Conservation (phyloP, 805 yeast genomes). For the Saccharomycopsis sp. region DNA sequence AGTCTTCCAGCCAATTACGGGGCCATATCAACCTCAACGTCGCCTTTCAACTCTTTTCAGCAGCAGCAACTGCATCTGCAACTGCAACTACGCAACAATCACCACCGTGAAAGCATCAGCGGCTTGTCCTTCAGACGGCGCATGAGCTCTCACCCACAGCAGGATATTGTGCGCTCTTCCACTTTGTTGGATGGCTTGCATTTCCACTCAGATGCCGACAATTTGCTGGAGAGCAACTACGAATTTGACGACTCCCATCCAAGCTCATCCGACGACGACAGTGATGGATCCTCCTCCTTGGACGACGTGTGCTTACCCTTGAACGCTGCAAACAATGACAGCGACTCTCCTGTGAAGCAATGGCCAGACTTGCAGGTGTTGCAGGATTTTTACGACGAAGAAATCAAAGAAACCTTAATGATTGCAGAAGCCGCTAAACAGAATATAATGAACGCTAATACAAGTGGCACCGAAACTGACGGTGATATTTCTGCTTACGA, state of each 20-base stretch:
- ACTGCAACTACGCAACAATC: no score
- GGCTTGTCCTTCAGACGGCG: no score
- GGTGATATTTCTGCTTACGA: slow-evolving; percentile 12
- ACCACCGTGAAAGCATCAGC: no score
- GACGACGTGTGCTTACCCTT: slow-evolving; percentile 91
- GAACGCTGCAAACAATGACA: slow-evolving; percentile 43
- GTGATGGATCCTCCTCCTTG: slow-evolving; percentile 53
- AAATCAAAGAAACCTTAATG: slow-evolving; percentile 29
- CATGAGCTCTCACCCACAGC: slow-evolving; percentile 4
- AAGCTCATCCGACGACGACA: slow-evolving; percentile 15
- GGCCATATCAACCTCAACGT: no score
- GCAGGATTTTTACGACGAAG: slow-evolving; percentile 71
- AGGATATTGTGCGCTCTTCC: no score
- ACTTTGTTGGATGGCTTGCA: slow-evolving; percentile 15
- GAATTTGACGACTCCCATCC: slow-evolving; percentile 21
- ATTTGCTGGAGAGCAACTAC: slow-evolving; percentile 19
- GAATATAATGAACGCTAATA: not conserved
- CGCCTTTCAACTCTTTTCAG: no score
- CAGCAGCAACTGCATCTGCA: no score
- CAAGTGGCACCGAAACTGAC: not conserved
- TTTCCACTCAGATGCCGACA: slow-evolving; percentile 17
- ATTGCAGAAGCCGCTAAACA: not conserved
- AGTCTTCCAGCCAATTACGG: no score
- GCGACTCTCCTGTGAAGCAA: slow-evolving; percentile 19
- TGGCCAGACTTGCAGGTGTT: slow-evolving; percentile 86